Evolutionary conservation across 768 basidiomycete genomes (phyloP).

Genomic region (Suillus weaverae): DNA sequence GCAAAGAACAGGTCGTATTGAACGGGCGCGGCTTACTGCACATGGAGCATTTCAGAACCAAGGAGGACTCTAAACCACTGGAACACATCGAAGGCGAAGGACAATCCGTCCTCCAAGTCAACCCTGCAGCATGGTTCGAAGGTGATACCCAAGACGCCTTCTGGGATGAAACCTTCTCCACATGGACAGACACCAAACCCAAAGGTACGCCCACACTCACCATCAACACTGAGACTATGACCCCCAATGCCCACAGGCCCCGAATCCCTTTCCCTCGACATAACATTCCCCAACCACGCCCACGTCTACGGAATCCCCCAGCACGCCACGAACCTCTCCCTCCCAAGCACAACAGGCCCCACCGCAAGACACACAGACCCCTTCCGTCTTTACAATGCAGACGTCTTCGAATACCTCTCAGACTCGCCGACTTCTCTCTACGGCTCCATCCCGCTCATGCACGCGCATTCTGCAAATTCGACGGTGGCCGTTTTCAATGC

Average conservation of each 20-base stretch:
- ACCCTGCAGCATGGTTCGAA: constrained; percentile 80
- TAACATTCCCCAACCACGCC: constrained; percentile 88
- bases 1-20: constrained; percentile 81
- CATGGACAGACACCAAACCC: constrained; percentile 92
- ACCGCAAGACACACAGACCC: constrained; percentile 80
- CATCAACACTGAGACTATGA: not conserved
- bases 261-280: constrained; percentile 89
- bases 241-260: constrained; percentile 62
- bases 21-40: constrained; percentile 91
- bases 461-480: constrained; percentile 84
- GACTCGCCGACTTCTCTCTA: constrained; percentile 81
- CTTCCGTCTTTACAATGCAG: constrained; percentile 91
- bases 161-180: constrained; percentile 87
- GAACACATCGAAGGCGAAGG: constrained; percentile 32
- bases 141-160: constrained; percentile 79
- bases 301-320: constrained; percentile 97
- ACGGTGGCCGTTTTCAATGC: constrained; percentile 92
- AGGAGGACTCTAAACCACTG: constrained; percentile 45
- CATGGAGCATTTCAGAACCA: constrained; percentile 95
- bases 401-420: constrained; percentile 94
- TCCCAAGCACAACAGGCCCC: constrained; percentile 86
- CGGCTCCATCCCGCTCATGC: constrained; percentile 89
- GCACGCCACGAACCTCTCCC: constrained; percentile 86
- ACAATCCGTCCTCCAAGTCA: constrained; percentile 55
- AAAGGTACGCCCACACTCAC: constrained; percentile 60